Percentiles rank a stretch among this genome's conserved stretches.
These are phyloP conservation scores for Ambispora gerdemannii DNA, from an alignment of 192 early-diverging fungal genomes.

Conservation along the genomic window DNA sequence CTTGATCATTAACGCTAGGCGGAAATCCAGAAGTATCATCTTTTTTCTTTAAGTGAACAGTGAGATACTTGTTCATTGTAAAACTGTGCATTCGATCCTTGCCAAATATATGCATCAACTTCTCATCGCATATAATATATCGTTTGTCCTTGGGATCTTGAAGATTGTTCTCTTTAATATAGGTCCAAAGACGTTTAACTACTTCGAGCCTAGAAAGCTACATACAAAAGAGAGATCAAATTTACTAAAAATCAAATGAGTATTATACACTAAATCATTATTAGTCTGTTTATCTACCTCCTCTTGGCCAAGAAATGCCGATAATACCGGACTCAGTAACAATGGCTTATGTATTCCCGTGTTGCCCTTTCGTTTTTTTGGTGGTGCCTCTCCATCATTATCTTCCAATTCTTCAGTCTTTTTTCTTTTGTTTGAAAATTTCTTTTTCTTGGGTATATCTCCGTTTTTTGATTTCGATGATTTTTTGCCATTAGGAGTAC, in stretches of 20 bases:
- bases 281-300: slow-evolving; percentile 5
- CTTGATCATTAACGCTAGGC: background rate
- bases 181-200: slow-evolving; percentile 57
- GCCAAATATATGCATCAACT: slow-evolving; percentile 48
- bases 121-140: slow-evolving; percentile 51
- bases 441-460: slow-evolving; percentile 9
- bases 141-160: slow-evolving; percentile 56
- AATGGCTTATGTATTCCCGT: slow-evolving; percentile 26
- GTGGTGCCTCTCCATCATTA: slow-evolving; percentile 8
- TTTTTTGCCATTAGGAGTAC: background rate
- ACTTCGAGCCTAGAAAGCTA: slow-evolving; percentile 59
- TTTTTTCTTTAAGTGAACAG: slow-evolving; percentile 52
- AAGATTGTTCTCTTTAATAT: slow-evolving; percentile 56
- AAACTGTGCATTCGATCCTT: slow-evolving; percentile 54
- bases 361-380: slow-evolving; percentile 19
- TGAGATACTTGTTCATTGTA: slow-evolving; percentile 58
- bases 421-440: slow-evolving; percentile 1
- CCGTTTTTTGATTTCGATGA: slow-evolving; percentile 23
- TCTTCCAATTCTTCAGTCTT: slow-evolving; percentile 17
- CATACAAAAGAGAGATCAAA: no score
- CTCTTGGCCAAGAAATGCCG: background rate
- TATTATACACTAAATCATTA: background rate
- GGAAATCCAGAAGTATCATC: slow-evolving; percentile 15
- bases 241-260: background rate
- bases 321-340: slow-evolving; percentile 19